Evolutionary conservation across 2,329 filamentous ascomycete genomes (phyloP), one percentile per base, ranked within the genome.

Genomic region (Xylariaceae sp.): DNA sequence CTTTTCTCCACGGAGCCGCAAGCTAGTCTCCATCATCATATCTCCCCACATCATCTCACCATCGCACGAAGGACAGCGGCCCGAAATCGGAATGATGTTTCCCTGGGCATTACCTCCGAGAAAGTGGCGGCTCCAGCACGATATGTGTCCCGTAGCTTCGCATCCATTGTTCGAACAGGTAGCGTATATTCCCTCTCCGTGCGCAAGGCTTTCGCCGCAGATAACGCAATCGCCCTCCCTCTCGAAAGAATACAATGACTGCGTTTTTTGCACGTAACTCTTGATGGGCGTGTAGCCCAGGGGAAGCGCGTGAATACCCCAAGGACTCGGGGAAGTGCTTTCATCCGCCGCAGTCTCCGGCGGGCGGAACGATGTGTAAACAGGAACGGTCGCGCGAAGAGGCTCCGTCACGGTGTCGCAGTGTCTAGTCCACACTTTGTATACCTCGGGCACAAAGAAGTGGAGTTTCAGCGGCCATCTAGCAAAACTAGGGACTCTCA

Each of bases 391-490:
- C 10, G 67, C 62, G 19, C 76, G 73, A 12, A 84, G 62, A 29
- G 73, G 66, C 46, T 77, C 75, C 46, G 76, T 69, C 2, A 78
- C 75, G 1, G 76, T 69, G 2, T 74, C 70, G 42, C 76, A 77
- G 76, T 80, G 85, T 46, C 70, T 75, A 16, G 77, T 68, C 92
- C 92, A 97, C 1, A 80, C 77, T 18, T 72, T 72, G 62, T 87
- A 80, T 0, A 89, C 85, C 55, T 92, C 88, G 2, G 75, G 72
- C 2, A 78, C 77, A 61, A 96, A 92, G 70, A 97, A 92, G 21
- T 88, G 85, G 44, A 96, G 68, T 49, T 81, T 81, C 49, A 99
- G 75, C 18, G 92, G 92, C 92, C 91, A 96, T 43, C 84, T 76
- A 15, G 77, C 74, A 67, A 97, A 97, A 68, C 89, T 94, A 2